phyloP scores from a whole-genome alignment of 2,329 filamentous ascomycete genomes.

The Monosporascus sp. region DNA sequence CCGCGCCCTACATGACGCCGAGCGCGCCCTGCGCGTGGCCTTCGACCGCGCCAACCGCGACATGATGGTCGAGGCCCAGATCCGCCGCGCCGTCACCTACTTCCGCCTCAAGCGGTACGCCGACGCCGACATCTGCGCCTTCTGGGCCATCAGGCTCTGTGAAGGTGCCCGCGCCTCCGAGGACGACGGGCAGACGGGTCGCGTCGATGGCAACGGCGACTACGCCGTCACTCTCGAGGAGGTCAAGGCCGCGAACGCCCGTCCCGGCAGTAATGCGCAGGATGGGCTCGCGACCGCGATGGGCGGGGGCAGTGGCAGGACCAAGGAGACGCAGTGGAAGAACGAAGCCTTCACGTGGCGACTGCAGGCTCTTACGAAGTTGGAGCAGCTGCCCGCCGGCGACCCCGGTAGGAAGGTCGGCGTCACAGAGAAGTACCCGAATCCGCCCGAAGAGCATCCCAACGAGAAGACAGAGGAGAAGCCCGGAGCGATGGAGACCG shows the following conservation, averaged over 20 bases:
- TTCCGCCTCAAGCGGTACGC: conserved; percentile 66
- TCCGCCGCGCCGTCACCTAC: conserved; percentile 71
- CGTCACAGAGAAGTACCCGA: conserved; percentile 28
- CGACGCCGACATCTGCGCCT: conserved; percentile 68
- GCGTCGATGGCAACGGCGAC: conserved; percentile 40
- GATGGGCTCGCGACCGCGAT: conserved; percentile 19
- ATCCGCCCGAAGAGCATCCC: conserved; percentile 15
- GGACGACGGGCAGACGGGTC: conserved; percentile 31
- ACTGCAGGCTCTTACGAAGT: conserved; percentile 38
- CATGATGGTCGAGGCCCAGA: conserved; percentile 74
- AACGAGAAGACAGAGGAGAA: conserved; percentile 12
- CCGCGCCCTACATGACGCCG: conserved; percentile 64
- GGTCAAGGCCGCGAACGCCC: conserved; percentile 8
- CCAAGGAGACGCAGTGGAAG: conserved; percentile 22
- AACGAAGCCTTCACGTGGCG: conserved; percentile 42
- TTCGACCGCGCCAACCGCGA: conserved; percentile 66
- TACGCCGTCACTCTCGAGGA: conserved; percentile 38
- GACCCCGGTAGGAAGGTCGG: conserved; percentile 43
- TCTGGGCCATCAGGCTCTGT: conserved; percentile 44
- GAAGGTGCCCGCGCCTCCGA: conserved; percentile 32
- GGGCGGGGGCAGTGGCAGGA: conserved; percentile 1
- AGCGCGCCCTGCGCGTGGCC: conserved; percentile 58
- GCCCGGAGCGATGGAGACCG: not conserved
- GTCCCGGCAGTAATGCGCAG: conserved; percentile 3
- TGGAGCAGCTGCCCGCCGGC: conserved; percentile 40